These are phyloP conservation scores for Fusarium sp. DNA, from an alignment of 2,329 filamentous ascomycete genomes.

Conservation along the genomic window DNA sequence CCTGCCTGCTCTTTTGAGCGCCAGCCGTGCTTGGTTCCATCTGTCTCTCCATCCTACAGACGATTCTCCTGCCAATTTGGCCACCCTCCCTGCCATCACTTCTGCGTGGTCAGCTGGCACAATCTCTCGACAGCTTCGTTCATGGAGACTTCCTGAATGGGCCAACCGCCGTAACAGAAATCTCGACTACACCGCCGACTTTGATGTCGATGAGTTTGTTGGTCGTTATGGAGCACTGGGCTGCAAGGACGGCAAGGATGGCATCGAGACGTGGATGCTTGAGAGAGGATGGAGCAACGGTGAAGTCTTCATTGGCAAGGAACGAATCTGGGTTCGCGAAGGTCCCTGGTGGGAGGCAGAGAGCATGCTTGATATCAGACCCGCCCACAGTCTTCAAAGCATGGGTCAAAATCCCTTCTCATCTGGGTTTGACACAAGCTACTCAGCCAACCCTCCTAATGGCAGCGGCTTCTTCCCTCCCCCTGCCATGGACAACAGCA, in stretches of 20 bases:
- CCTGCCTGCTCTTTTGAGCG: slow-evolving; percentile 76
- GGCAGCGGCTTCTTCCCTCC: slow-evolving; percentile 77
- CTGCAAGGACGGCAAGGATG: slow-evolving; percentile 89
- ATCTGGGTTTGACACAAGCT: slow-evolving; percentile 73
- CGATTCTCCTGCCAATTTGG: slow-evolving; percentile 79
- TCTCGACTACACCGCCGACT: slow-evolving; percentile 96
- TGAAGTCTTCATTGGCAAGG: slow-evolving; percentile 89
- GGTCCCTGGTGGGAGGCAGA: slow-evolving; percentile 98
- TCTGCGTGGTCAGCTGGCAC: slow-evolving; percentile 93
- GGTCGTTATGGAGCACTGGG: slow-evolving; percentile 85
- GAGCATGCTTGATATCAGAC: slow-evolving; percentile 91
- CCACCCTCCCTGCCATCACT: slow-evolving; percentile 76
- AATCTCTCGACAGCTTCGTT: slow-evolving; percentile 90
- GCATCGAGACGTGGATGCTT: slow-evolving; percentile 92
- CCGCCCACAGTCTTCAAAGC: slow-evolving; percentile 59
- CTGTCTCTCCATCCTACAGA: slow-evolving; percentile 92
- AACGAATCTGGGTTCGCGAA: slow-evolving; percentile 96
- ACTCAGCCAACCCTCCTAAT: slow-evolving; percentile 74
- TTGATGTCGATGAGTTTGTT: slow-evolving; percentile 91
- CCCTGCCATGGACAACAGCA: slow-evolving; percentile 68
- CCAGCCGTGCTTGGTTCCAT: slow-evolving; percentile 95
- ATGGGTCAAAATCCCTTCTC: slow-evolving; percentile 60
- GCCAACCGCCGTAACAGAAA: slow-evolving; percentile 91
- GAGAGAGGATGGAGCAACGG: slow-evolving; percentile 99
- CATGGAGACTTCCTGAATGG: slow-evolving; percentile 96